A percentile compares a stretch with the other conserved stretches of the same genome.
phyloP scores from a whole-genome alignment of 495 filamentous ascomycete genomes.

The Cercophora scortea region DNA sequence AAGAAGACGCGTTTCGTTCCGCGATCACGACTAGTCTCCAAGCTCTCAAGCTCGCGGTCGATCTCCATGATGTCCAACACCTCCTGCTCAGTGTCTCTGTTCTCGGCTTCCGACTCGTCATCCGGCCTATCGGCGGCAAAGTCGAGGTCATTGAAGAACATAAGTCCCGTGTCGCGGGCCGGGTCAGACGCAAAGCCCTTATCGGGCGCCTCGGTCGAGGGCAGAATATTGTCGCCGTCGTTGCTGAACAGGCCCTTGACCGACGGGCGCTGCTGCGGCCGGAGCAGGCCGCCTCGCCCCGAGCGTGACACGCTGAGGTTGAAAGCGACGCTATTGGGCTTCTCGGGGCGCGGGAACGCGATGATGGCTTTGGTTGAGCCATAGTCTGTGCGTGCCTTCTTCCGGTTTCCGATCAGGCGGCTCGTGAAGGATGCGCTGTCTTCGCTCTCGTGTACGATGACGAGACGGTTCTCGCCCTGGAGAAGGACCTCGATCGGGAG shows the following conservation, averaged over 20 bases:
- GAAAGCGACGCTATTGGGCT: conserved; percentile 34
- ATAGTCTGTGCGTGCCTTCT: conserved; percentile 20
- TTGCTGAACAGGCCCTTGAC: conserved; percentile 15
- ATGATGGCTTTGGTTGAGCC: conserved; percentile 28
- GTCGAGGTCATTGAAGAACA: conserved; percentile 35
- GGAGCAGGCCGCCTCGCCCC: conserved; percentile 3
- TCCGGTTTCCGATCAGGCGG: conserved; percentile 21
- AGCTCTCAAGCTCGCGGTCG: conserved; percentile 41
- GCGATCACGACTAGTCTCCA: conserved; percentile 35
- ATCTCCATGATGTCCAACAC: conserved; percentile 50
- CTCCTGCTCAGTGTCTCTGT: conserved; percentile 42
- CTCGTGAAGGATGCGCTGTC: conserved; percentile 25
- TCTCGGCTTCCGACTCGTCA: conserved; percentile 35
- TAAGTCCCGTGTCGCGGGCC: conserved; percentile 20
- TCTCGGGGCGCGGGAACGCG: conserved; percentile 30
- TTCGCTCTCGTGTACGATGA: conserved; percentile 46
- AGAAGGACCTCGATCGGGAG: conserved; percentile 52
- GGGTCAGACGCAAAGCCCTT: conserved; percentile 1
- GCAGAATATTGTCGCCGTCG: conserved; percentile 14
- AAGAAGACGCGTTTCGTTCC: conserved; percentile 43
- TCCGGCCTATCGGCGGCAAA: conserved; percentile 34
- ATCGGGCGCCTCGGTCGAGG: conserved; percentile 11
- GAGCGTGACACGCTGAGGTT: conserved; percentile 33
- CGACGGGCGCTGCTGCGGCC: background rate
- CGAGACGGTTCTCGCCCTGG: conserved; percentile 54